Evolutionary conservation across 2,329 filamentous ascomycete genomes (phyloP), one percentile per base, ranked within the genome.

Genomic region (Stemphylium lycopersici): DNA sequence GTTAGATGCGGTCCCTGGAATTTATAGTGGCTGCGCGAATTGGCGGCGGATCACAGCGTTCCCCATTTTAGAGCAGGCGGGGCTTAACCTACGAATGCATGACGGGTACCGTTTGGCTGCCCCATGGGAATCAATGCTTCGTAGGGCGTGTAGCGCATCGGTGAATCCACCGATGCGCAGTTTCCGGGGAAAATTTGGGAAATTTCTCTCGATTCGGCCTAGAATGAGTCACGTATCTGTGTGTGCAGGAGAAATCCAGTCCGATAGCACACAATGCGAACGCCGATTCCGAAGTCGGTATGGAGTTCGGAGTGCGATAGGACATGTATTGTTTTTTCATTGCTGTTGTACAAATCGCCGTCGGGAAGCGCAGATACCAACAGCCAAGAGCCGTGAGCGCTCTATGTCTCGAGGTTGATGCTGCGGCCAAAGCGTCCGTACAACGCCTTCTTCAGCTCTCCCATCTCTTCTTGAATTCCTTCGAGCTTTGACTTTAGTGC

Each of bases 401-500:
- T 29, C 41, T 60, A 95, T 65, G 90, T 91, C 78, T 99, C 95
- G 62, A 98, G 82, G 78, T 99, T 99, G 81, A 99, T 99, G 75
- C 93, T 96, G 76, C 90, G 87, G 51, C 95, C 95, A 78, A 99
- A 99, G 58, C 96, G 87, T 31, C 92, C 93, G 78, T 99, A 99
- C 58, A 99, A 80, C 58, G 90, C 87, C 55, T 96, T 90, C 81
- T 99, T 99, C 61, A 99, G 82, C 74, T 90, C 83, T 59, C 87
- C 85, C 90, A 98, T 93, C 73, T 97, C 91, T 62, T 96, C 92
- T 51, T 88, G 88, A 47, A 96, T 83, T 2, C 82, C 82, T 49
- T 84, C 80, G 34, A 98, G 78, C 70, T 88, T 90, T 47, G 91
- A 90, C 76, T 97, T 92, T 49, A 97, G 78, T 55, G 78, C 81